A percentile compares a stretch with the other conserved stretches of the same genome.
Evolutionary conservation across 2,329 filamentous ascomycete species (phyloP).

Genomic region (Neofusicoccum ribis): DNA sequence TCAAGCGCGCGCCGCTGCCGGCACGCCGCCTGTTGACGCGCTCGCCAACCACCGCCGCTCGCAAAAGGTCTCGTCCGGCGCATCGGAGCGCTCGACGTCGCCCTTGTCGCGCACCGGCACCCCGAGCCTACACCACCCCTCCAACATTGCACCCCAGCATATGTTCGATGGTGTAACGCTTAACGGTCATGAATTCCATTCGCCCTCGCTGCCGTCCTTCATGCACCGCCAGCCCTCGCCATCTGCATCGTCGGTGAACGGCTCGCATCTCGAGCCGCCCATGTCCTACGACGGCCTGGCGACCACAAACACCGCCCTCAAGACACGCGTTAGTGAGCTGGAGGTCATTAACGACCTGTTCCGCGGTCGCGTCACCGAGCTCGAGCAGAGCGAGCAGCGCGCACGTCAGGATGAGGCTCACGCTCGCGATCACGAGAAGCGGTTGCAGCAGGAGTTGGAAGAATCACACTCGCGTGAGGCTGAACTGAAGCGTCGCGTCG

Average conservation of each 20-base stretch:
- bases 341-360: conserved; percentile 86
- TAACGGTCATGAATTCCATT: conserved; percentile 68
- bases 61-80: conserved; percentile 71
- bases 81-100: conserved; percentile 73
- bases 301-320: conserved; percentile 80
- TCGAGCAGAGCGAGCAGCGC: conserved; percentile 74
- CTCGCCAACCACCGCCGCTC: conserved; percentile 65
- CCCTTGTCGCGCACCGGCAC: conserved; percentile 79
- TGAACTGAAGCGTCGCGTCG: conserved; percentile 77
- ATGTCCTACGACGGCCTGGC: conserved; percentile 79
- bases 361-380: conserved; percentile 65
- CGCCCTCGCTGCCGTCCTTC: conserved; percentile 47
- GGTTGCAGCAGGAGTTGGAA: conserved; percentile 64
- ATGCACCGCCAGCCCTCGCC: conserved; percentile 56
- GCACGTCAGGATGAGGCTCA: conserved; percentile 63
- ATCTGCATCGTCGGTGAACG: conserved; percentile 57
- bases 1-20: conserved; percentile 8
- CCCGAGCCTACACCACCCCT: conserved; percentile 65
- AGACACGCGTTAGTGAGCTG: conserved; percentile 91
- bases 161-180: conserved; percentile 73
- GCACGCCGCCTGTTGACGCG: conserved; percentile 45
- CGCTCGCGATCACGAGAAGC: conserved; percentile 53
- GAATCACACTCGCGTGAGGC: conserved; percentile 78
- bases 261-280: conserved; percentile 66
- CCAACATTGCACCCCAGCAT: conserved; percentile 70